Percentiles rank a stretch among this genome's conserved stretches.
Conservation (phyloP, 352 stramenopile genomes). For the Globisporangium megalacanthum region DNA sequence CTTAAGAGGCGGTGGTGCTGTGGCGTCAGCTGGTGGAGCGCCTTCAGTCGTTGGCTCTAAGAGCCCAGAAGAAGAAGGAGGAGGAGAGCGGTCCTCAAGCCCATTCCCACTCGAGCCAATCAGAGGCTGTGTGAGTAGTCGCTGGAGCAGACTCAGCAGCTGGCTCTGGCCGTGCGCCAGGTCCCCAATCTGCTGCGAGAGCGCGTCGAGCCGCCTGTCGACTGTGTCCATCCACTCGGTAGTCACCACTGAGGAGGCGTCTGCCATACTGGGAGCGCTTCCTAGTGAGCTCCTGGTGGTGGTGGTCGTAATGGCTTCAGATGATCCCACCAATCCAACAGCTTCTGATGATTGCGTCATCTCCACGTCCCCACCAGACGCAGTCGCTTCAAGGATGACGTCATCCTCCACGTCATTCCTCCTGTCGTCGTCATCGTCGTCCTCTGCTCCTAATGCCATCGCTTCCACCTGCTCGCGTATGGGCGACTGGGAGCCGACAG, state of each 20-base stretch:
- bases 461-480: too few relatives aligned
- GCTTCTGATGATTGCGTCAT: too few relatives aligned
- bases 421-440: not conserved
- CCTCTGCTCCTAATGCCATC: too few relatives aligned
- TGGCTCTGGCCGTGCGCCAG: constrained; percentile 10
- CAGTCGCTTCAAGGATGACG: not conserved
- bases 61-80: not conserved
- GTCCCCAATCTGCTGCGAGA: constrained; percentile 10
- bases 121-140: not conserved
- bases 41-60: not conserved
- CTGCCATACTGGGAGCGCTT: too few relatives aligned
- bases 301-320: not conserved
- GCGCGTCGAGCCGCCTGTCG: constrained; percentile 1
- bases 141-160: constrained; percentile 14
- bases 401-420: not conserved
- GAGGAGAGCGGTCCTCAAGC: not conserved
- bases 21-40: not conserved
- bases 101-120: too few relatives aligned
- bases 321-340: too few relatives aligned
- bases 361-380: too few relatives aligned
- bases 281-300: not conserved
- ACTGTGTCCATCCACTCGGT: constrained; percentile 13
- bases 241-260: not conserved
- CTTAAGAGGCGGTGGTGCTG: not conserved
- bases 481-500: not conserved